These are phyloP conservation scores for Trebouxia sp. DNA, from an alignment of 139 green algal species.

Conservation along the genomic window DNA sequence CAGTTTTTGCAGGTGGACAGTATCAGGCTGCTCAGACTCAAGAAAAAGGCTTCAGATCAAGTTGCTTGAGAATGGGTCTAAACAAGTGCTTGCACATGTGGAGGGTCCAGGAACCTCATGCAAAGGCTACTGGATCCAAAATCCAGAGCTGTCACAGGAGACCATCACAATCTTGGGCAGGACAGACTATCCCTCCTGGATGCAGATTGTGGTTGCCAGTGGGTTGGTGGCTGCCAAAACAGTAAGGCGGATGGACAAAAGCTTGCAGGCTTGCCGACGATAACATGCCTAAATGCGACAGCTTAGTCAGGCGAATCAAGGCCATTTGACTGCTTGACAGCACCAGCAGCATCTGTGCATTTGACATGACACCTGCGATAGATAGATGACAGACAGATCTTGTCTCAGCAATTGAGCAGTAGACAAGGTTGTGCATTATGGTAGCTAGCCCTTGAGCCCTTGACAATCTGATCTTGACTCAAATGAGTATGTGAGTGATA, in stretches of 20 bases:
- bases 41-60: background rate
- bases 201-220: background rate
- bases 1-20: background rate
- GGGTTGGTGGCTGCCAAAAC: slow-evolving; percentile 4
- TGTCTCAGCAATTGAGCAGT: no score
- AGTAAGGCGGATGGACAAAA: background rate
- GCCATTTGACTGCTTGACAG: no score
- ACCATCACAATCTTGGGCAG: slow-evolving; percentile 7
- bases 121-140: slow-evolving; percentile 14
- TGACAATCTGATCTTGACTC: no score
- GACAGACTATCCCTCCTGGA: slow-evolving; percentile 7
- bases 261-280: no score
- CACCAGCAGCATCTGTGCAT: no score
- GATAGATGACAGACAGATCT: no score
- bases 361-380: no score
- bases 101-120: background rate
- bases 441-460: no score
- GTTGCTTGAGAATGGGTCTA: background rate
- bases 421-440: no score
- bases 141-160: background rate
- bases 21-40: background rate
- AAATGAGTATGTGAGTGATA: no score
- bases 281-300: no score
- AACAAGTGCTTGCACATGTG: background rate
- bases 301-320: no score